Evolutionary conservation across 1,284 basidiomycete genomes (phyloP), one percentile per base, ranked within the genome.

Genomic region (Tylopilus sp.): DNA sequence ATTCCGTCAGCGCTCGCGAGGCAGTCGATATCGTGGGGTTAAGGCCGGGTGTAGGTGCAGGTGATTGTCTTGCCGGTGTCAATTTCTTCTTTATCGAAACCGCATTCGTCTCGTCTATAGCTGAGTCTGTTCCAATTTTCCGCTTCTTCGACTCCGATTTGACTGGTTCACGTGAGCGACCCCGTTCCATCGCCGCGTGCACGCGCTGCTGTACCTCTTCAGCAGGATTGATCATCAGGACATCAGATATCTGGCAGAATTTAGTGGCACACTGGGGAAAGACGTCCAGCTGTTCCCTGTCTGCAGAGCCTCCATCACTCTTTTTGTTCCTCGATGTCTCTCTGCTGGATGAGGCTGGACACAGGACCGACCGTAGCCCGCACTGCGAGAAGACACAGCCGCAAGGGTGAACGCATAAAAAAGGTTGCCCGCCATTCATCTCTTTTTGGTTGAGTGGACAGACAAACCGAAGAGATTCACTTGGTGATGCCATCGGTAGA

Each of bases 381-480:
- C 89, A 89, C 63, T 91, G 90, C 7, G 92, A 91, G 79, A 96
- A 91, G 41, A 94, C 95, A 75, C 95, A 96, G n/a, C 95, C 95
- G 73, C 96, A 98, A 0, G 90, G 81, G n/a, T 85, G 83, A 68
- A 97, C 81, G 76, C 95, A 97, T 63, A 95, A 89, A 78, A 98
- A 98, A 0, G 95, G 94, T 60, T 93, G 87, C 0, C 81, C 78
- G n/a, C 96, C 96, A 67, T 94, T 95, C 95, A 98, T 97, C 81
- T 97, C 96, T 77, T 95, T 95, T 70, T 95, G 82, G 4, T 91
- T 95, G 57, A 98, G 85, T 1, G 96, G 95, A 81, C 96, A 98
- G 62, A 95, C 89, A 72, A 95, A 98, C 52, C 87, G 87, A 0
- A 92, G 86, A 4, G 82, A 82, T 49, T 89, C 87, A 9, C 78